Percentiles rank a stretch among this genome's conserved stretches.
Evolutionary conservation across 2,329 filamentous ascomycete genomes (phyloP).

Genomic region (Emmonsiellopsis sp.): DNA sequence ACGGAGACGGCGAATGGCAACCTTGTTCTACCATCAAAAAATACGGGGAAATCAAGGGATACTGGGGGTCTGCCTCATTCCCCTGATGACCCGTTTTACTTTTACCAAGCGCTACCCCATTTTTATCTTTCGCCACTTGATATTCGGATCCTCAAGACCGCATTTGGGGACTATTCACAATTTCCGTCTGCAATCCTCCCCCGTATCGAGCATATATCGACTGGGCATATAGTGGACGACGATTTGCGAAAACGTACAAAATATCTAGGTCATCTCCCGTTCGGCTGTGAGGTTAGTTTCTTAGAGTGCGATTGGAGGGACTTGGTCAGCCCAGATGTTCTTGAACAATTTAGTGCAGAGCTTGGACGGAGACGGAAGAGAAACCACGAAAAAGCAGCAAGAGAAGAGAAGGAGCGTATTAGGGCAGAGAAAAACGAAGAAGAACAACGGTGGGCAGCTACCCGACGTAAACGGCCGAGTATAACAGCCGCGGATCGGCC

Average conservation of each 20-base stretch:
- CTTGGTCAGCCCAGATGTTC: constrained; percentile 63
- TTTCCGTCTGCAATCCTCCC: constrained; percentile 83
- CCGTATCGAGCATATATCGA: constrained; percentile 79
- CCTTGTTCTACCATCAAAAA: constrained; percentile 2
- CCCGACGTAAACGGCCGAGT: constrained; percentile 51
- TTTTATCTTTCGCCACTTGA: constrained; percentile 85
- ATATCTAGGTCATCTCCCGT: constrained; percentile 76
- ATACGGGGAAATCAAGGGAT: constrained; percentile 16
- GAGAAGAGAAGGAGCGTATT: constrained; percentile 76
- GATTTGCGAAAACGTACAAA: constrained; percentile 72
- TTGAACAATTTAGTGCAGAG: constrained; percentile 68
- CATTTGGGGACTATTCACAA: constrained; percentile 70
- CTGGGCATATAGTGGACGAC: constrained; percentile 79
- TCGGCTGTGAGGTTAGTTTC: constrained; percentile 85
- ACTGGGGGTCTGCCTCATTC: constrained; percentile 33
- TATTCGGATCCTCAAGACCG: constrained; percentile 82
- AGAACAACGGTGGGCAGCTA: constrained; percentile 57
- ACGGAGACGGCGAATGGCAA: neutral
- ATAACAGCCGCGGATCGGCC: constrained; percentile 36
- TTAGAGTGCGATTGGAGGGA: constrained; percentile 94
- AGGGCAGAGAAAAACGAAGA: constrained; percentile 74
- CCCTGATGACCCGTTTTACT: constrained; percentile 58
- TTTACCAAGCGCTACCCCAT: constrained; percentile 79
- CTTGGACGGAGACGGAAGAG: constrained; percentile 66
- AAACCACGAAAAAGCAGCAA: constrained; percentile 71